A percentile compares a stretch with the other conserved stretches of the same genome.
Evolutionary conservation across 1,284 basidiomycete species (phyloP).

Genomic region (Ustilago loliicola): DNA sequence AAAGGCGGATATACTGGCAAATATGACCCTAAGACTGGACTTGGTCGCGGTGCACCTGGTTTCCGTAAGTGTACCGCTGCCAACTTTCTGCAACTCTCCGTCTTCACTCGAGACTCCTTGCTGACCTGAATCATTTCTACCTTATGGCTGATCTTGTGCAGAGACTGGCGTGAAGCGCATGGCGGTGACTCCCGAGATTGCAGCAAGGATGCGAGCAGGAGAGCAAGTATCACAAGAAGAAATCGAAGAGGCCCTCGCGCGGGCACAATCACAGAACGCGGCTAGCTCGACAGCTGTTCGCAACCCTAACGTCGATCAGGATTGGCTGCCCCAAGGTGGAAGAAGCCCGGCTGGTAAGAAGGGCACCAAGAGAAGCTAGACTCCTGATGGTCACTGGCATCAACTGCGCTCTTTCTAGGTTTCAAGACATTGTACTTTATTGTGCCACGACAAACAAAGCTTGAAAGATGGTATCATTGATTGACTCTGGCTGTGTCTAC

Average conservation of each 20-base stretch:
- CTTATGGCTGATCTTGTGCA: constrained; percentile 12
- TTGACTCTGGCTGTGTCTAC: neutral
- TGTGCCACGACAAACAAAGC: neutral
- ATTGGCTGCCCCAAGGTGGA: constrained; percentile 51
- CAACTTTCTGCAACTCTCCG: neutral
- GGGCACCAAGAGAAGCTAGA: constrained; percentile 36
- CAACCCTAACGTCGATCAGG: constrained; percentile 51
- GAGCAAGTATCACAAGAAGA: constrained; percentile 64
- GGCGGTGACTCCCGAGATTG: constrained; percentile 63
- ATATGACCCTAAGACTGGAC: constrained; percentile 65
- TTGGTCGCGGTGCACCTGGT: constrained; percentile 65
- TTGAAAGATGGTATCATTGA: neutral
- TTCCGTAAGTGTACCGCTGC: constrained; percentile 45
- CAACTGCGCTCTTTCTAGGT: neutral
- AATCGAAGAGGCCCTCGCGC: constrained; percentile 55
- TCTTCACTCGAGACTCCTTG: no score
- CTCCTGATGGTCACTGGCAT: neutral
- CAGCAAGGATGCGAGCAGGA: constrained; percentile 63
- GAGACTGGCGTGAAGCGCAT: constrained; percentile 62
- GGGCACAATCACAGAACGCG: constrained; percentile 34
- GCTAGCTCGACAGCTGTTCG: constrained; percentile 38
- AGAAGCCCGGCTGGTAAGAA: constrained; percentile 42
- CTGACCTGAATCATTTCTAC: constrained; percentile 23
- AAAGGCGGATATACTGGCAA: constrained; percentile 41
- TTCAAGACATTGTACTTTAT: constrained; percentile 10